Percentiles rank a stretch among this genome's conserved stretches.
phyloP scores from a whole-genome alignment of 2,329 filamentous ascomycete species.

The Fusarium ramigenum region DNA sequence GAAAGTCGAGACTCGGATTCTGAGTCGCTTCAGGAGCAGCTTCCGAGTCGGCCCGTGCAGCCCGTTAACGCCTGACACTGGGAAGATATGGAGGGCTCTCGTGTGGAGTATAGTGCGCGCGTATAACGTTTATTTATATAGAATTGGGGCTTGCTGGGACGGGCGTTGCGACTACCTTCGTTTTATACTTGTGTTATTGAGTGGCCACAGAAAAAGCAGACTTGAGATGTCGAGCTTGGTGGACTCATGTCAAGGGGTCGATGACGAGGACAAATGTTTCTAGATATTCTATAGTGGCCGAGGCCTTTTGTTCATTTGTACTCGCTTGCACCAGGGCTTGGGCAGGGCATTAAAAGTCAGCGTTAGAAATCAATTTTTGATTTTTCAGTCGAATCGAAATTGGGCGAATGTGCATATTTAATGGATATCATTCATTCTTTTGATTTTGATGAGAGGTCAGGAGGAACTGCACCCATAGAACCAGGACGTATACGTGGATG shows the following conservation, averaged over 20 bases:
- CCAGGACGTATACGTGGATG: not conserved
- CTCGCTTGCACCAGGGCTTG: slow-evolving; percentile 23
- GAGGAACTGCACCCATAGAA: not conserved
- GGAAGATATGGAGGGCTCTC: slow-evolving; percentile 13
- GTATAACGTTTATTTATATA: slow-evolving; percentile 42
- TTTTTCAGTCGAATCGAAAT: not conserved
- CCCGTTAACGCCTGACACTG: slow-evolving; percentile 47
- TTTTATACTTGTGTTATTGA: slow-evolving; percentile 6
- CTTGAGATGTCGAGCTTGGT: not conserved
- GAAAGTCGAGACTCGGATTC: slow-evolving; percentile 43
- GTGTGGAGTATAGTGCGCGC: slow-evolving; percentile 33
- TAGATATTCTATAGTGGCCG: slow-evolving; percentile 39
- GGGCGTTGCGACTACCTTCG: slow-evolving; percentile 17
- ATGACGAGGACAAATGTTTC: slow-evolving; percentile 35
- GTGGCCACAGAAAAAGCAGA: slow-evolving; percentile 4
- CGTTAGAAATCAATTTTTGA: slow-evolving; percentile 36
- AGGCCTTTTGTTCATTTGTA: slow-evolving; percentile 29
- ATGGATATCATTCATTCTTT: not conserved
- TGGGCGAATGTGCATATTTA: not conserved
- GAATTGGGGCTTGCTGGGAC: slow-evolving; percentile 7
- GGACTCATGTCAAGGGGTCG: slow-evolving; percentile 16
- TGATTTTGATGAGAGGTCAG: not conserved
- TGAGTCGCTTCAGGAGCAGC: slow-evolving; percentile 44
- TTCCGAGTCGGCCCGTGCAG: slow-evolving; percentile 45
- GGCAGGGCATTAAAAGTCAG: slow-evolving; percentile 37